Evolutionary conservation across 495 filamentous ascomycete species (phyloP), one percentile per base, ranked within the genome.

Genomic region (Annulohypoxylon nitens): DNA sequence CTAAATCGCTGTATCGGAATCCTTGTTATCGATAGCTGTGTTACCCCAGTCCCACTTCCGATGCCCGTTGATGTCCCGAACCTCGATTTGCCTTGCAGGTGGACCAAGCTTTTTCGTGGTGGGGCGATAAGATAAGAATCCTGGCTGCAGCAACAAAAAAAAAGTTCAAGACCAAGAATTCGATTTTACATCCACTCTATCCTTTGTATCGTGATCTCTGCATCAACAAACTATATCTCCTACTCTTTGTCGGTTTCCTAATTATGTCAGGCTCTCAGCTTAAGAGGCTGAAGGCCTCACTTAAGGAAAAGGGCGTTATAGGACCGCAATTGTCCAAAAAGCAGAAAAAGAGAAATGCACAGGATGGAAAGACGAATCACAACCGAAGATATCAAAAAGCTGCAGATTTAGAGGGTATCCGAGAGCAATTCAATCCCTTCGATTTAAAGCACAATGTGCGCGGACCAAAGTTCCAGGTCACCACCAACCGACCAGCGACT

Each of bases 341-440:
- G 81, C 89, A 97, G 75, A 93, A 91, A 78, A 92, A 90, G 75
- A 87, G 92, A 79, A 89, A 90, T 79, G 87, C 86, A 41, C 89
- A 90, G 78, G 85, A 88, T 78, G 88, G 88, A 43, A 86, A 85
- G 53, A 84, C 84, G 54, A 86, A 88, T 70, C 88, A 92, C 72
- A 89, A 92, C 71, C 90, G 92, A 71, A 86, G 89, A 59, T 87
- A 91, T n/a, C 88, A 93, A 80, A 87, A 91, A 62, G 88, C 90
- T 73, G 88, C 88, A 48, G 93, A 92, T 12, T 84, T 99, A 60
- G 87, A 92, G 75, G 87, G 87, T 57, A 97, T 98, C 77, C 91
- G 96, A 71, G 94, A 98, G 67, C 89, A 93, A 72, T 98, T 98
- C 88, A 98, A 98, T 81, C 96, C 96, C 2, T 99, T 98, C 80